Percentiles rank a stretch among this genome's conserved stretches.
Conservation (phyloP, 768 basidiomycete species). For the Amanita pallidorosea region DNA sequence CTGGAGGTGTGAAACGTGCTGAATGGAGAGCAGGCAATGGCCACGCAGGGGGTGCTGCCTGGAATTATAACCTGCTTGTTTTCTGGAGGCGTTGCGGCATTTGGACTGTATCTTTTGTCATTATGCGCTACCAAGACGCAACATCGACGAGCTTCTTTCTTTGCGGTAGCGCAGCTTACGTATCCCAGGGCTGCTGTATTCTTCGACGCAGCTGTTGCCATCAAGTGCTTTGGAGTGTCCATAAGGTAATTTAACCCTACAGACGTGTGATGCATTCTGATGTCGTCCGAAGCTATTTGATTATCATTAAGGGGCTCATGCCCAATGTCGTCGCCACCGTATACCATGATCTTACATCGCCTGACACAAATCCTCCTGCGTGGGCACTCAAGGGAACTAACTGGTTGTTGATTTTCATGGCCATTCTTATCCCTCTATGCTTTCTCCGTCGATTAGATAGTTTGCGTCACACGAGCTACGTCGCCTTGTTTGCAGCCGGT, state of each 20-base stretch:
- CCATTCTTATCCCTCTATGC: slow-evolving; percentile 66
- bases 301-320: slow-evolving; percentile 89
- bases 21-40: slow-evolving; percentile 55
- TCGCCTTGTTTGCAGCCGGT: slow-evolving; percentile 87
- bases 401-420: slow-evolving; percentile 78
- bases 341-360: slow-evolving; percentile 66
- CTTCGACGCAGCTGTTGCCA: slow-evolving; percentile 91
- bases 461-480: slow-evolving; percentile 82
- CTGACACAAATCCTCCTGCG: slow-evolving; percentile 51
- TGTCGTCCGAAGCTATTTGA: slow-evolving; percentile 51
- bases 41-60: slow-evolving; percentile 81
- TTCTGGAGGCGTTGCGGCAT: slow-evolving; percentile 65
- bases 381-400: slow-evolving; percentile 71
- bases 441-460: slow-evolving; percentile 81
- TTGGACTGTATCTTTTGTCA: slow-evolving; percentile 85
- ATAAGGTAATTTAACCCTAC: slow-evolving; percentile 49
- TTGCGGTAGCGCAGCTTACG: slow-evolving; percentile 73
- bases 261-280: neutral
- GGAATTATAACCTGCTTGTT: slow-evolving; percentile 82
- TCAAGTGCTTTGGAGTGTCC: slow-evolving; percentile 95
- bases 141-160: slow-evolving; percentile 73
- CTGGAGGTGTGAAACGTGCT: slow-evolving; percentile 1
- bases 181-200: slow-evolving; percentile 82
- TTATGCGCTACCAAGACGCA: slow-evolving; percentile 70
- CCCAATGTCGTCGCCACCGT: slow-evolving; percentile 81